Evolutionary conservation across 331 rosid genomes (phyloP).

Genomic region (Dryas integrifolia): DNA sequence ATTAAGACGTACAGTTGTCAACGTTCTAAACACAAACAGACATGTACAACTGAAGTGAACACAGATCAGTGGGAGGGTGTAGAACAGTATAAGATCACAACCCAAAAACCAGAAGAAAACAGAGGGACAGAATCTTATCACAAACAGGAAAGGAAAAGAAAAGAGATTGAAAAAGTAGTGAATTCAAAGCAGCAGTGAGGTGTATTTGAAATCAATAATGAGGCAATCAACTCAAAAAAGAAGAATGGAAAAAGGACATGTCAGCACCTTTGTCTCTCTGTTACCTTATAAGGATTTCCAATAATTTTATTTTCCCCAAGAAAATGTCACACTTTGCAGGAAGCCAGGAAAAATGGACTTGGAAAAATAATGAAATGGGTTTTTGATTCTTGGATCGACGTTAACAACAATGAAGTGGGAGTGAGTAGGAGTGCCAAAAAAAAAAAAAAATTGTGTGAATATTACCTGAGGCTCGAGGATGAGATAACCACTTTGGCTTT

Average conservation of each 20-base stretch:
- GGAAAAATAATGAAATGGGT: background rate
- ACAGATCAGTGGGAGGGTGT: background rate
- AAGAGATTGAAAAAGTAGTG: background rate
- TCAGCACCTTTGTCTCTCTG: background rate
- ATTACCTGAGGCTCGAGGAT: background rate
- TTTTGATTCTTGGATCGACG: background rate
- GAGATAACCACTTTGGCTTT: background rate
- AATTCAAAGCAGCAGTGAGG: background rate
- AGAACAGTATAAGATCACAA: background rate
- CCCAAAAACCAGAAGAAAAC: background rate
- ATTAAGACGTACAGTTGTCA: background rate
- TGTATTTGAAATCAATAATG: background rate
- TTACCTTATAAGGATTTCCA: background rate
- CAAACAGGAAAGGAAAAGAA: conserved; percentile 17
- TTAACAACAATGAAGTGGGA: background rate
- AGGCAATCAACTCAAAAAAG: background rate
- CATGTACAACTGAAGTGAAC: background rate
- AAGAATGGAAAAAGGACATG: background rate
- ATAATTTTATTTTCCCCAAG: background rate
- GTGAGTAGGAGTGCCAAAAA: background rate
- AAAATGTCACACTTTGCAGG: background rate
- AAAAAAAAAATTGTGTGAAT: background rate
- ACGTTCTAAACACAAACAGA: background rate
- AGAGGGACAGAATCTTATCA: conserved; percentile 27
- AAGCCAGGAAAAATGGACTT: background rate